Evolutionary conservation across 371 early-diverging fungal genomes (phyloP), one percentile per base, ranked within the genome.

Genomic region (Rhizomucor pusillus): DNA sequence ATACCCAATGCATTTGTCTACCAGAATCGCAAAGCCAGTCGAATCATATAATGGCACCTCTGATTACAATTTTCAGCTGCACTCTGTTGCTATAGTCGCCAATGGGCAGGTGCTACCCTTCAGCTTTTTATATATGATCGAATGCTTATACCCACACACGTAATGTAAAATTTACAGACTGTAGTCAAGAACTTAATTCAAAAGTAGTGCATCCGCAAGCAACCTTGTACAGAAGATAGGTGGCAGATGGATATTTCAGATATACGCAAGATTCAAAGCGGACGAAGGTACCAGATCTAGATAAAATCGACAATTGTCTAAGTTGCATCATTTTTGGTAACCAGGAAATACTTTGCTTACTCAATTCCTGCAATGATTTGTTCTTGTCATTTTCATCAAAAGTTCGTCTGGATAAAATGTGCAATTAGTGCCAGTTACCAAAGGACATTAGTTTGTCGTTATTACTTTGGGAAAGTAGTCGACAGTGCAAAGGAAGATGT

Each of bases 391-490:
- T 63, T 20, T 48, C 47, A 18, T 43, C 64, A 47, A 80, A 75
- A 9, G 73, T 67, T 63, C 77, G 78, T 55, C 75, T 48, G 36
- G 6, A 51, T 9, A 34, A 16, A 37, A 36, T 16, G 33, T 3
- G 24, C 13, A 36, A 43, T 19, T 6, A 13, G 4, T 36, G 16
- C 0, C 24, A 18, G 7, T 11, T 40, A n/a, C 14, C 18, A 16
- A 29, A 51, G 33, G 0, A 9, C 7, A 34, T n/a, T 7, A 45
- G 5, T 11, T 16, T 24, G 1, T 36, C 7, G 19, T n/a, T 25
- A 9, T 37, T 67, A 71, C 71, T 91, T 84, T 20, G 93, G 93
- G 54, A 92, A 93, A 1, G 75, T 61, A 24, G 92, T 85, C 16
- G 80, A 82, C 48, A 86, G 66, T 23, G 87, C 77, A 64, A 90